Percentiles rank a stretch among this genome's conserved stretches.
These are phyloP conservation scores for Stachybotrys elegans DNA, from an alignment of 2,329 filamentous ascomycete genomes.

Conservation along the genomic window DNA sequence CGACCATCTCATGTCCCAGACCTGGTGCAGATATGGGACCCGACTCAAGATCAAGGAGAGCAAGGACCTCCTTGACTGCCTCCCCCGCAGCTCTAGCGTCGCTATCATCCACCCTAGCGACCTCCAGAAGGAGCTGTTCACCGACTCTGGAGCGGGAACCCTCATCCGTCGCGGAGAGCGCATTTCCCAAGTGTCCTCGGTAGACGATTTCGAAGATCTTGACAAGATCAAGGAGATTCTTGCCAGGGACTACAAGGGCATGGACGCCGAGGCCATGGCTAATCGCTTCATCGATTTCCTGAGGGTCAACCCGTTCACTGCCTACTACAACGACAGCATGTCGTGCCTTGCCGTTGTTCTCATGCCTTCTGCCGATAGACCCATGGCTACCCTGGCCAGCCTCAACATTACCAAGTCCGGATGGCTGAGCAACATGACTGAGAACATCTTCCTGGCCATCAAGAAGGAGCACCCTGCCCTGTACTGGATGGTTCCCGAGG, in stretches of 20 bases:
- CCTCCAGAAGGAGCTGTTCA: conserved; percentile 94
- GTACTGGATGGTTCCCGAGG: conserved; percentile 93
- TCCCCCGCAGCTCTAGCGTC: conserved; percentile 88
- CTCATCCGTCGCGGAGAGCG: conserved; percentile 90
- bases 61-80: conserved; percentile 82
- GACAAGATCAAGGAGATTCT: conserved; percentile 76
- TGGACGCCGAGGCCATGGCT: conserved; percentile 78
- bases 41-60: conserved; percentile 97
- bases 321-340: conserved; percentile 92
- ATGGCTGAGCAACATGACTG: conserved; percentile 90
- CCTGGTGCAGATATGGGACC: conserved; percentile 93
- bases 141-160: conserved; percentile 85
- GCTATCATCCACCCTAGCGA: conserved; percentile 97
- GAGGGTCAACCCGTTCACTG: conserved; percentile 73
- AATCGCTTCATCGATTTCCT: conserved; percentile 82
- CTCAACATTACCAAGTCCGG: conserved; percentile 91
- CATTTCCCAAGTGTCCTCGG: conserved; percentile 65
- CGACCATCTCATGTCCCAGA: conserved; percentile 84
- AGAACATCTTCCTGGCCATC: conserved; percentile 90
- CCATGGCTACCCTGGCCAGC: conserved; percentile 78
- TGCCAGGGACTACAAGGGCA: conserved; percentile 72
- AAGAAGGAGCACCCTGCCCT: conserved; percentile 91
- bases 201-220: conserved; percentile 72
- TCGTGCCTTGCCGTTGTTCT: conserved; percentile 87
- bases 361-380: conserved; percentile 60